Evolutionary conservation across 2,329 filamentous ascomycete genomes (phyloP).

Genomic region (Myriangium duriaei): DNA sequence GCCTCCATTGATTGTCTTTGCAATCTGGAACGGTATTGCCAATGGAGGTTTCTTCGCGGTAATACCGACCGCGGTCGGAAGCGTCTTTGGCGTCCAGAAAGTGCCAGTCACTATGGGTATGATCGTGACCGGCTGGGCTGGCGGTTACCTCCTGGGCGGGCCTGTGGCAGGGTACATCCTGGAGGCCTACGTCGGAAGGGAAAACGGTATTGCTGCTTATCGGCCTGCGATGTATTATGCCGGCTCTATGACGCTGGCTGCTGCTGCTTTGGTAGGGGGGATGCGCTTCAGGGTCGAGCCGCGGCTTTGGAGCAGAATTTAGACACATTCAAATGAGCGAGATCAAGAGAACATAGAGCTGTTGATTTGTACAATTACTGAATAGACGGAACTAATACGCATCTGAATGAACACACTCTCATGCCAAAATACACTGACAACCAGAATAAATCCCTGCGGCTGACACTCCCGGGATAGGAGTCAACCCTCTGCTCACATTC

Average conservation of each 20-base stretch:
- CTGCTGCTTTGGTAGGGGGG: conserved; percentile 3
- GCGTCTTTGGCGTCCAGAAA: conserved; percentile 42
- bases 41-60: conserved; percentile 53
- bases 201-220: conserved; percentile 40
- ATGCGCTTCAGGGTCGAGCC: no score
- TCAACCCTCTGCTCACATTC: neutral
- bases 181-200: conserved; percentile 40
- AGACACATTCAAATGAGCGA: no score
- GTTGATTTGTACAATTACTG: no score
- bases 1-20: conserved; percentile 43
- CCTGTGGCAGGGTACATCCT: conserved; percentile 51
- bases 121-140: conserved; percentile 48
- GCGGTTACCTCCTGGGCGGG: conserved; percentile 47
- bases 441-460: neutral
- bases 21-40: conserved; percentile 45
- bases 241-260: conserved; percentile 16
- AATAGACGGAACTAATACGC: no score
- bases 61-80: conserved; percentile 51
- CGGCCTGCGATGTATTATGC: conserved; percentile 51
- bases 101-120: conserved; percentile 49
- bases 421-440: neutral
- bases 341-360: no score
- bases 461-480: neutral
- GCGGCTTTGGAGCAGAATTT: no score
- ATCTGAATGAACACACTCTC: no score